Base-by-base conservation (phyloP, 306 rosid genomes). In the Rosa chinensis region DNA sequence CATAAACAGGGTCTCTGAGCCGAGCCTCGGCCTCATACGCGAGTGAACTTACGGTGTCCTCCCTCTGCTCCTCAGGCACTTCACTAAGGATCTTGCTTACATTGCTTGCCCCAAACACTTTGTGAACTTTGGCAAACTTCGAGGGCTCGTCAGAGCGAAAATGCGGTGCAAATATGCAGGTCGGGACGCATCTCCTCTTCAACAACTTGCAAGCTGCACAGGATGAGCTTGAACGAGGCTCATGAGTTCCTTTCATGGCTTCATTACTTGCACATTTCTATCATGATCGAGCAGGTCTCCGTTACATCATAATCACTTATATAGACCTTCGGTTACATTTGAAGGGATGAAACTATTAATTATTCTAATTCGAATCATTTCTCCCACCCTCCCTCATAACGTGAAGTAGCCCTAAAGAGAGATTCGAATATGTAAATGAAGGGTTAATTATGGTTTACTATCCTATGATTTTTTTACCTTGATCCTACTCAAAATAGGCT, bases 101-200 rank as follows among this genome's bases (percentile, higher is more conserved):
- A 79, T 92, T 95, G 89, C 99, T 95, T 3, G 99, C 99, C 16
- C 99, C 98, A 48, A 95, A 95, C 2, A 95, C 99, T 80, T 94
- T 94, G 84, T 94, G 99, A 2, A 94, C 97, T 12, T 94, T 89
- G 10, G 97, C 95, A 3, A 94, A 94, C 59, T 91, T 94, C 74
- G 81, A 87, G 2, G 93, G 85, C 88, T 94, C 99, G 32, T 94
- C 93, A 2, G 97, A 86, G 62, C 82, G 88, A 10, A 95, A 92
- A 82, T 95, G 89, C 0, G 99, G 98, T 0, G 99, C 99, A 72
- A 95, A 95, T 47, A 95, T 90, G 72, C 99, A 92, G 44, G 83
- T 89, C 4, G 97, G 89, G 4, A 25, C 86, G 90, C 99, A 95
- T 72, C 90, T 88, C 78, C 99, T 87, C 70, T 92, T 95, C 74